Evolutionary conservation across 2,329 filamentous ascomycete species (phyloP).

Genomic region (Scedosporium apiospermum): DNA sequence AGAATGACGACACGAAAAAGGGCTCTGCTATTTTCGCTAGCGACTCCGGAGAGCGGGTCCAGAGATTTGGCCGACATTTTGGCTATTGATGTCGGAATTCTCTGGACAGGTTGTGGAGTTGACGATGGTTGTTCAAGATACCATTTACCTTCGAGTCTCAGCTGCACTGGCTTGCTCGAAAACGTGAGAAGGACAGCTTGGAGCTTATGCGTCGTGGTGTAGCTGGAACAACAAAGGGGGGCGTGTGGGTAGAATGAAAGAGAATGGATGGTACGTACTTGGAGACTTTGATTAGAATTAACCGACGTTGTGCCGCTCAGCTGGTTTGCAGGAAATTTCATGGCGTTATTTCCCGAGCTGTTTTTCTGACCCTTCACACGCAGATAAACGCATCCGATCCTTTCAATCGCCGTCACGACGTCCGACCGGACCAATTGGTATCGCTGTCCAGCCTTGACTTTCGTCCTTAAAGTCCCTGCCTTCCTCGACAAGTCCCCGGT

Average conservation of each 20-base stretch:
- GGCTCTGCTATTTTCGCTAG: constrained; percentile 72
- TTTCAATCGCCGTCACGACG: constrained; percentile 4
- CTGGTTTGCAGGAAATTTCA: not conserved
- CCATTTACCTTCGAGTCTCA: constrained; percentile 13
- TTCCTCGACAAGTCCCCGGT: not conserved
- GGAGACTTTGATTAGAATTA: not conserved
- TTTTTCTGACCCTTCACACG: constrained; percentile 2
- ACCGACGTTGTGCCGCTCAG: constrained; percentile 5
- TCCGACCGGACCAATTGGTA: constrained; percentile 7
- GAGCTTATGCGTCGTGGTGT: constrained; percentile 22
- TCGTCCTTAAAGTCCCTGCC: not conserved
- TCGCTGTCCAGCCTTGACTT: not conserved
- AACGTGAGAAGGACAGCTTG: constrained; percentile 31
- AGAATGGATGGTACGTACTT: not conserved
- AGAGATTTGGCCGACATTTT: constrained; percentile 36
- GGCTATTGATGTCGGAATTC: constrained; percentile 14
- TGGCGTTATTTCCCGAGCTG: constrained; percentile 8
- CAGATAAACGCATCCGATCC: not conserved
- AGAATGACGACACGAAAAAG: constrained; percentile 86
- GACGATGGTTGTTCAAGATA: constrained; percentile 22
- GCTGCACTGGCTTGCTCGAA: not conserved
- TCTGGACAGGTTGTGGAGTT: constrained; percentile 14
- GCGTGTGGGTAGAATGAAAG: not conserved
- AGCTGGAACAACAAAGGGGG: not conserved
- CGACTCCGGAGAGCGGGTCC: constrained; percentile 62